Evolutionary conservation across 139 green algal species (phyloP), one percentile per base, ranked within the genome.

Genomic region (Parachlorella kessleri): DNA sequence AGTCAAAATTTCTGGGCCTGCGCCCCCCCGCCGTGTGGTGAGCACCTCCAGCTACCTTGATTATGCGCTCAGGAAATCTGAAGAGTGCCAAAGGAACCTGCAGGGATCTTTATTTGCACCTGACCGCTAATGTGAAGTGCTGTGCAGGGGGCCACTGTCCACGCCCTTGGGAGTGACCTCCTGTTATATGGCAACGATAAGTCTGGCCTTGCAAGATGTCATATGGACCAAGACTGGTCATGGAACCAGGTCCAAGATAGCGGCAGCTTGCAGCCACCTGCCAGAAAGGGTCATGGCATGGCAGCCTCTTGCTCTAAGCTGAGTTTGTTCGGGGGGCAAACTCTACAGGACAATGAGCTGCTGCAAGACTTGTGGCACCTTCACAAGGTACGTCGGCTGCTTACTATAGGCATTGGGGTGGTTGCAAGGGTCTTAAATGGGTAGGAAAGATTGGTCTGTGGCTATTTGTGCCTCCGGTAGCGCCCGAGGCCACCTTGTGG

Each of bases 111-210:
- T n/a, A n/a, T n/a, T n/a, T n/a, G n/a, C n/a, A n/a, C n/a, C n/a
- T n/a, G n/a, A n/a, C n/a, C n/a, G n/a, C n/a, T n/a, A n/a, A n/a
- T n/a, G n/a, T n/a, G n/a, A n/a, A n/a, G n/a, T n/a, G n/a, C n/a
- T n/a, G n/a, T n/a, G n/a, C n/a, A n/a, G 75, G 91, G 88, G n/a
- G 64, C 77, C 24, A 87, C 71, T 7, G 66, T 94, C 36, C 59
- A 63, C 1, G 66, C 79, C 0, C 14, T 95, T 3, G 88, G 81
- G 39, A 76, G 70, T 10, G 77, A 93, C 55, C 72, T 96, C 26
- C 85, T 96, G 33, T 66, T 95, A 41, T 95, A 90, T 74, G 91
- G 92, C 35, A 90, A 88, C 21, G 86, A 94, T 77, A 93, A 92
- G 72, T 87, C 79, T 9, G 89, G 89, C 21, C 75, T 94, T 9